phyloP scores from a whole-genome alignment of 2,329 filamentous ascomycete genomes.

The Penicillium sp. region DNA sequence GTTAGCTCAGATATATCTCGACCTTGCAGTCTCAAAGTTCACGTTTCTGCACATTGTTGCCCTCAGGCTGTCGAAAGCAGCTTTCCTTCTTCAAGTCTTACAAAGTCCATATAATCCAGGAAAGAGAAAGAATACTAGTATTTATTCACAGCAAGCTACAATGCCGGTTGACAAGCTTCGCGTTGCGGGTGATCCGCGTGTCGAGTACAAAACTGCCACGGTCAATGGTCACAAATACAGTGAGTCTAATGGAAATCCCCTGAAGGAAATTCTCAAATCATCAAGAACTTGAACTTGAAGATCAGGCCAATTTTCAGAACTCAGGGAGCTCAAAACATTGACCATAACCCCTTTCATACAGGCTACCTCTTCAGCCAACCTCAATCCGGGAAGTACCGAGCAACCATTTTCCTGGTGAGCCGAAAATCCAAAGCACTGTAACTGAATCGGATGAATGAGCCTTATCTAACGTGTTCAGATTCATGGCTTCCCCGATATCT shows the following conservation, averaged over 20 bases:
- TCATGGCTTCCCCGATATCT: constrained; percentile 83
- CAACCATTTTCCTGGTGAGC: constrained; percentile 59
- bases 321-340: too few relatives aligned
- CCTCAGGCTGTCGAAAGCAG: too few relatives aligned
- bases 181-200: constrained; percentile 66
- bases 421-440: background rate
- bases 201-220: constrained; percentile 65
- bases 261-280: background rate
- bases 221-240: constrained; percentile 74
- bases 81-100: too few relatives aligned
- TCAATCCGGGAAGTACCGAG: constrained; percentile 46
- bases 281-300: too few relatives aligned
- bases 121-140: too few relatives aligned
- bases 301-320: too few relatives aligned
- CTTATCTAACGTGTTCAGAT: constrained; percentile 46
- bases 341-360: too few relatives aligned
- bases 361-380: constrained; percentile 60
- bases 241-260: constrained; percentile 28
- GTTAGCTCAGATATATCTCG: constrained; percentile 9
- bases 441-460: background rate
- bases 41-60: background rate
- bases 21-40: background rate
- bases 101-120: too few relatives aligned
- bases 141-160: too few relatives aligned
- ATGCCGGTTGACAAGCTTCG: constrained; percentile 67